phyloP scores from a whole-genome alignment of 768 basidiomycete species.

The Rhizopogon sp. region DNA sequence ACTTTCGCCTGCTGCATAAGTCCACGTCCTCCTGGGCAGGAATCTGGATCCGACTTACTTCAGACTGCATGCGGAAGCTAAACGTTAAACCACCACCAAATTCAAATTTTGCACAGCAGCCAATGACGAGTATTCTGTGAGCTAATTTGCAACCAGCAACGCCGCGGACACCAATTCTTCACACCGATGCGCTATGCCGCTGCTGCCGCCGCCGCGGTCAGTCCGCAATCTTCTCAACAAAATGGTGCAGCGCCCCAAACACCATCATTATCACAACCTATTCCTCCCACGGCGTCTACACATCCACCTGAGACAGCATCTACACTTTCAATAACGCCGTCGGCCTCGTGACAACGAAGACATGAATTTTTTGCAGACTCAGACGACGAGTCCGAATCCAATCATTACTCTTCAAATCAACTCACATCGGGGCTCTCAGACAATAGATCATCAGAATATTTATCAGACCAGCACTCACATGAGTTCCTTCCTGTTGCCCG shows the following conservation, averaged over 20 bases:
- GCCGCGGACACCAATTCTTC: slow-evolving; percentile 49
- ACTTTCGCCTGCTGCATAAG: too few species aligned
- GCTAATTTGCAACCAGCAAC: slow-evolving; percentile 57
- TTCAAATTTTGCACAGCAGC: slow-evolving; percentile 77
- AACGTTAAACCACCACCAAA: slow-evolving; percentile 77
- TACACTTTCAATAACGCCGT: slow-evolving; percentile 32
- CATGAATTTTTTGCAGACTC: too few species aligned
- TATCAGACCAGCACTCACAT: too few species aligned
- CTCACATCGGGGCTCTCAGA: too few species aligned
- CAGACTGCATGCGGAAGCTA: too few species aligned
- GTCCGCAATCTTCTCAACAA: slow-evolving; percentile 21
- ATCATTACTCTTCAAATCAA: too few species aligned
- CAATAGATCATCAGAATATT: too few species aligned
- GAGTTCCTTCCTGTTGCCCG: too few species aligned
- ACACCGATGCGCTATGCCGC: slow-evolving; percentile 88
- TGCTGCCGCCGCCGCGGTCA: slow-evolving; percentile 62
- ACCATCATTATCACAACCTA: slow-evolving; percentile 35
- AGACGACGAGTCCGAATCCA: too few species aligned
- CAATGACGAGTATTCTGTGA: slow-evolving; percentile 73
- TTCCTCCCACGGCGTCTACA: slow-evolving; percentile 27
- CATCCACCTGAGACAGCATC: slow-evolving; percentile 33
- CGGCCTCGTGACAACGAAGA: too few species aligned
- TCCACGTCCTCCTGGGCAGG: too few species aligned
- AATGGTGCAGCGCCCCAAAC: slow-evolving; percentile 31
- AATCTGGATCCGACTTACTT: too few species aligned